A percentile compares a stretch with the other conserved stretches of the same genome.
Evolutionary conservation across 129 eudicot species (phyloP).

Genomic region (Pulicaria dysenterica): DNA sequence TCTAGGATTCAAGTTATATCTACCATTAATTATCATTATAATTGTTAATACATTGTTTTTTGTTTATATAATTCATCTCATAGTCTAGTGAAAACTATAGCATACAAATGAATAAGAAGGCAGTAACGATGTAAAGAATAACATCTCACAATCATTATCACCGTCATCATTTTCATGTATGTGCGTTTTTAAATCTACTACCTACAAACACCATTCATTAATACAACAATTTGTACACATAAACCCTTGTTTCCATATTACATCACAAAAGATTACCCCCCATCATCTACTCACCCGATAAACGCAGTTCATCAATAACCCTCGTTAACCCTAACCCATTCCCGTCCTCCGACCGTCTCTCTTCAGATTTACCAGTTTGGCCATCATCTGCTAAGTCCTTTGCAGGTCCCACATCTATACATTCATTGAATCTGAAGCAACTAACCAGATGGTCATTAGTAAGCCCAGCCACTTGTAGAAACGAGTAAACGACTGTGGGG

Average conservation of each 20-base stretch:
- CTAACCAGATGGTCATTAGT: constrained; percentile 82
- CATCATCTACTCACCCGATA: constrained; percentile 47
- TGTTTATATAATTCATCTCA: background rate
- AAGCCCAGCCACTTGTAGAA: constrained; percentile 84
- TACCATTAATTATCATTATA: no score
- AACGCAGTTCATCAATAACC: constrained; percentile 56
- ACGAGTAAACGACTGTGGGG: constrained; percentile 86
- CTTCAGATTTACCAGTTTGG: constrained; percentile 38
- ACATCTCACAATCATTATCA: constrained; percentile 37
- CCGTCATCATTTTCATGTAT: constrained; percentile 25
- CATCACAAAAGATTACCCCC: constrained; percentile 1
- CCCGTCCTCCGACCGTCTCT: constrained; percentile 34
- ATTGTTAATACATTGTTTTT: no score
- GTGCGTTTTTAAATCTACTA: constrained; percentile 9
- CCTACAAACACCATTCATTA: constrained; percentile 35
- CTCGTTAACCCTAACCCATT: constrained; percentile 47
- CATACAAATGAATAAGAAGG: constrained; percentile 5
- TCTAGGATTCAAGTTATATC: no score
- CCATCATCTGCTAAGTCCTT: constrained; percentile 37
- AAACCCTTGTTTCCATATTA: constrained; percentile 22
- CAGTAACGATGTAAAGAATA: constrained; percentile 28
- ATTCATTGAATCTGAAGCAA: constrained; percentile 83
- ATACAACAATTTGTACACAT: constrained; percentile 43
- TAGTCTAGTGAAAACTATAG: constrained; percentile 2
- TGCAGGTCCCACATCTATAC: constrained; percentile 44